A percentile compares a stretch with the other conserved stretches of the same genome.
Conservation (phyloP, 1,139 yeast genomes). For the Taphrina deformans region DNA sequence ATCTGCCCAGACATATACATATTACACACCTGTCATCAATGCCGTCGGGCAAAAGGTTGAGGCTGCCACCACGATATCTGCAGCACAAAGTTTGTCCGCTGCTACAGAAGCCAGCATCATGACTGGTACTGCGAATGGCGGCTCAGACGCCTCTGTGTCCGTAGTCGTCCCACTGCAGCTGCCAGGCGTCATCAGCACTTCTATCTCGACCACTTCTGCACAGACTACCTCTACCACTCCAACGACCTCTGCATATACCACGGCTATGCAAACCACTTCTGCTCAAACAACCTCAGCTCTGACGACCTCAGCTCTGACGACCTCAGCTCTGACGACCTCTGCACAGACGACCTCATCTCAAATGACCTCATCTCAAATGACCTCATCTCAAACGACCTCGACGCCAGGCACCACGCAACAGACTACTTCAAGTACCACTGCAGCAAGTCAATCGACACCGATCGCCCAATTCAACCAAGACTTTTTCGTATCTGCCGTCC, state of each 20-base stretch:
- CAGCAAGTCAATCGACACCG: neutral
- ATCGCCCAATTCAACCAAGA: conserved; percentile 8
- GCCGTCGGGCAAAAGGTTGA: neutral
- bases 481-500: conserved; percentile 15
- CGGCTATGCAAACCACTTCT: neutral
- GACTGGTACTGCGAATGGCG: neutral
- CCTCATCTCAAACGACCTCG: neutral
- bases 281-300: neutral
- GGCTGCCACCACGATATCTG: conserved; percentile 8
- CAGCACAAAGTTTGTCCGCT: conserved; percentile 2
- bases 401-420: neutral
- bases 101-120: neutral
- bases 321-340: neutral
- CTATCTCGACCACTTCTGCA: neutral
- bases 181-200: neutral
- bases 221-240: neutral
- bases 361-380: neutral
- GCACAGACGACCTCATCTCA: too few relatives aligned
- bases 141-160: neutral
- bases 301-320: neutral
- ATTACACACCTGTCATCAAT: conserved; percentile 26
- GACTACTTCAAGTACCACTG: neutral
- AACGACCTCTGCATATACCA: neutral
- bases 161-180: too few relatives aligned
- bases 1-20: conserved; percentile 18